Evolutionary conservation across 2,329 filamentous ascomycete species (phyloP).

Genomic region (Rugonectria rugulosa): DNA sequence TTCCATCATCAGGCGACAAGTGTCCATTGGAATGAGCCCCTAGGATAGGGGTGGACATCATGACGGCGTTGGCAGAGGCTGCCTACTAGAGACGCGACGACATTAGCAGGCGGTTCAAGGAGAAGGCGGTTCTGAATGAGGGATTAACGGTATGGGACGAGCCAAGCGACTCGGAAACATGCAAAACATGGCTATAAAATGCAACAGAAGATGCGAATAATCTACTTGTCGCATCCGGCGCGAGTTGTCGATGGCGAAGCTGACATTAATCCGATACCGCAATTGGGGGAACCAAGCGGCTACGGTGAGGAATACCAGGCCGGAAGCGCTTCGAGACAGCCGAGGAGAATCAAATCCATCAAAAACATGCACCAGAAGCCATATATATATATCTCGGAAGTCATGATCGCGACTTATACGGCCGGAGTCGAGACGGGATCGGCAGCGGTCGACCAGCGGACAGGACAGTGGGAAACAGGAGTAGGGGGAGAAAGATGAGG

Average conservation of each 20-base stretch:
- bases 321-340: slow-evolving; percentile 43
- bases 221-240: slow-evolving; percentile 53
- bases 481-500: slow-evolving; percentile 38
- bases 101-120: slow-evolving; percentile 43
- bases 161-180: slow-evolving; percentile 41
- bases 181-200: slow-evolving; percentile 25
- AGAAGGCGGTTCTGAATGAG: slow-evolving; percentile 24
- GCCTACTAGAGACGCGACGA: slow-evolving; percentile 50
- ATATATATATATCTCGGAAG: slow-evolving; percentile 36
- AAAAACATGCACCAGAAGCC: slow-evolving; percentile 36
- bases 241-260: slow-evolving; percentile 57
- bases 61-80: slow-evolving; percentile 68
- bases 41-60: slow-evolving; percentile 70
- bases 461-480: slow-evolving; percentile 41
- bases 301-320: slow-evolving; percentile 29
- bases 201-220: slow-evolving; percentile 42
- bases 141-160: slow-evolving; percentile 32
- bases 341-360: slow-evolving; percentile 48
- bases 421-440: slow-evolving; percentile 45
- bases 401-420: slow-evolving; percentile 46
- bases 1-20: slow-evolving; percentile 61
- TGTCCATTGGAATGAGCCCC: slow-evolving; percentile 72
- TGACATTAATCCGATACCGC: slow-evolving; percentile 51
- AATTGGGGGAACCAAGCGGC: slow-evolving; percentile 50
- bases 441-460: slow-evolving; percentile 47